These are phyloP conservation scores for Lepidium sativum DNA, from an alignment of 345 rosid species.

Conservation along the genomic window DNA sequence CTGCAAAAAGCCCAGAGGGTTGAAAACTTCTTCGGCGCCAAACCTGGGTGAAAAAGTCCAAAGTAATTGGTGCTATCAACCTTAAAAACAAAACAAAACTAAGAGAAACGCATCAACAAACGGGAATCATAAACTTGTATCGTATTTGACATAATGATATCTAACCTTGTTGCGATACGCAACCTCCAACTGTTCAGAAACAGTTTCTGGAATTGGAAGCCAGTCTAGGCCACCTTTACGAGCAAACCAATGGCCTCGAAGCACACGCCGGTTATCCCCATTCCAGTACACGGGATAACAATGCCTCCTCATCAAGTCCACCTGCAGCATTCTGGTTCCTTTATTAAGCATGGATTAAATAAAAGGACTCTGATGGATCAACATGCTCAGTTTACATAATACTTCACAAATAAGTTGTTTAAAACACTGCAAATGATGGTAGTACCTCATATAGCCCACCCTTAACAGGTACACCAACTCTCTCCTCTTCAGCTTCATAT, in stretches of 20 bases:
- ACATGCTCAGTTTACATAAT: neutral
- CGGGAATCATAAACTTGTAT: neutral
- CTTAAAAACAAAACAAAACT: neutral
- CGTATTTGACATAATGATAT: neutral
- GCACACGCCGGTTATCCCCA: constrained; percentile 93
- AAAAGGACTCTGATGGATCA: neutral
- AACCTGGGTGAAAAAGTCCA: constrained; percentile 44
- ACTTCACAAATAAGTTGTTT: neutral
- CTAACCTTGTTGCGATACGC: constrained; percentile 73
- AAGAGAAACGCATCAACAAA: neutral
- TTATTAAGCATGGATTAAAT: constrained; percentile 4
- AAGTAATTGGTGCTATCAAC: neutral
- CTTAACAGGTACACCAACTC: constrained; percentile 98
- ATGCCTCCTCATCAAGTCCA: constrained; percentile 73
- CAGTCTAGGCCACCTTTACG: constrained; percentile 89
- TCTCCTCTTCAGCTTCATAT: constrained; percentile 72
- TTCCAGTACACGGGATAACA: constrained; percentile 93
- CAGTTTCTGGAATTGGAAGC: constrained; percentile 92
- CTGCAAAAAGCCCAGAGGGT: constrained; percentile 92
- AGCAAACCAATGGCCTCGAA: constrained; percentile 99
- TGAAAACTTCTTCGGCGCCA: constrained; percentile 95
- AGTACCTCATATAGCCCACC: constrained; percentile 93
- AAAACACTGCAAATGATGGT: neutral
- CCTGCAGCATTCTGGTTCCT: constrained; percentile 40
- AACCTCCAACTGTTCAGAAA: constrained; percentile 82